A percentile compares a stretch with the other conserved stretches of the same genome.
phyloP scores from a whole-genome alignment of 2,329 filamentous ascomycete genomes.

The Ceratocystis huliohia region DNA sequence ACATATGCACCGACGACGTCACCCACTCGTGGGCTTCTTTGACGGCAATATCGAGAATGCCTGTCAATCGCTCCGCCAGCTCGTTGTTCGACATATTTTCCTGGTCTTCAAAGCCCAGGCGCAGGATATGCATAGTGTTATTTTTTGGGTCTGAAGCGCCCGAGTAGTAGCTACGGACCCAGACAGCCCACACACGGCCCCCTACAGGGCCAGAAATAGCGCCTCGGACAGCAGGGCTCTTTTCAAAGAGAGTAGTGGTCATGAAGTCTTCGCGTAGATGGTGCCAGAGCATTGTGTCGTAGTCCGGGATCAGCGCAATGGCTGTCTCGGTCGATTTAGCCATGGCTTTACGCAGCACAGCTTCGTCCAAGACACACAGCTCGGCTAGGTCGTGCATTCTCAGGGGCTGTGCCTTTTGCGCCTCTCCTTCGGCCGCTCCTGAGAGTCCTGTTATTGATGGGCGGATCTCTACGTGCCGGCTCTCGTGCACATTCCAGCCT shows the following conservation, averaged over 20 bases:
- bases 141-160: constrained; percentile 39
- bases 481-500: constrained; percentile 66
- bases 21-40: constrained; percentile 59
- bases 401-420: constrained; percentile 31
- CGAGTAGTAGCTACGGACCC: constrained; percentile 53
- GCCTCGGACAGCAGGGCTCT: constrained; percentile 51
- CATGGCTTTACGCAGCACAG: constrained; percentile 45
- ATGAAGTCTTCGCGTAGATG: constrained; percentile 72
- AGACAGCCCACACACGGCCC: constrained; percentile 56
- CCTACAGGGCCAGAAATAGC: constrained; percentile 44
- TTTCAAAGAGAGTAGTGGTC: constrained; percentile 44
- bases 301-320: constrained; percentile 40
- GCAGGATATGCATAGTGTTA: constrained; percentile 57
- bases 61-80: constrained; percentile 42
- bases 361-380: constrained; percentile 52
- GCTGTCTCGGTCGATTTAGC: constrained; percentile 32
- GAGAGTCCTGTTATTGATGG: constrained; percentile 25
- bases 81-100: constrained; percentile 30
- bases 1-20: constrained; percentile 59
- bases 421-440: constrained; percentile 20
- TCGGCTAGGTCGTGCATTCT: constrained; percentile 46
- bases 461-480: constrained; percentile 56
- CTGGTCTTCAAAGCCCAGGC: constrained; percentile 53
- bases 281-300: constrained; percentile 61
- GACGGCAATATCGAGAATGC: constrained; percentile 54